These are phyloP conservation scores for Rhodotorula sp. DNA, from an alignment of 1,284 basidiomycete species.

Conservation along the genomic window DNA sequence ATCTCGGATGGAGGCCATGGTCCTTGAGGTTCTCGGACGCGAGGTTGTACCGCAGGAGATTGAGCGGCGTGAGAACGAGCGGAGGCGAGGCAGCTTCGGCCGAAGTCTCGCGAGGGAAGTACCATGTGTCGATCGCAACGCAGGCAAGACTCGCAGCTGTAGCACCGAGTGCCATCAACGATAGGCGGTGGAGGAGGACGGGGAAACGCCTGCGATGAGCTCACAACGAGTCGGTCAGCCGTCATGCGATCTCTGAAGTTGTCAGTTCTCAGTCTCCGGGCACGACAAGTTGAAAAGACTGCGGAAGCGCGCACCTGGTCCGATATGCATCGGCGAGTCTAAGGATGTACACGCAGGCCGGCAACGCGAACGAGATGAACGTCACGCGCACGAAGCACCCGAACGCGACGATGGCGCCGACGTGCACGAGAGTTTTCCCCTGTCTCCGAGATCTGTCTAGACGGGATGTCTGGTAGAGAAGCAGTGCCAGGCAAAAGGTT, in stretches of 20 bases:
- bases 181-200: neutral
- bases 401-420: conserved; percentile 28
- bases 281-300: too few relatives aligned
- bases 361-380: conserved; percentile 45
- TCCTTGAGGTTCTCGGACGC: conserved; percentile 44
- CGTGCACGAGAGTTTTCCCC: neutral
- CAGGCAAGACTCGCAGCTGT: conserved; percentile 2
- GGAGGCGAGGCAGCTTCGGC: neutral
- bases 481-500: conserved; percentile 37
- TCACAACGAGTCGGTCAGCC: neutral
- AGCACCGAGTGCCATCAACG: conserved; percentile 11
- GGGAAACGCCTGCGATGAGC: neutral
- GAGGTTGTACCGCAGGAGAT: conserved; percentile 48
- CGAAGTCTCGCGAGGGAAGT: conserved; percentile 2
- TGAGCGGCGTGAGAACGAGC: conserved; percentile 42
- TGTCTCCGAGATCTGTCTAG: rapidly evolving
- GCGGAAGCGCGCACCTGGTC: too few relatives aligned
- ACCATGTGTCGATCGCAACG: conserved; percentile 27
- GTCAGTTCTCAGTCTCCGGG: too few relatives aligned
- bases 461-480: conserved; percentile 12
- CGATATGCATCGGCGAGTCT: too few relatives aligned
- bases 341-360: conserved; percentile 12
- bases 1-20: conserved; percentile 49
- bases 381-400: conserved; percentile 47
- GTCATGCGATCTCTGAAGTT: too few relatives aligned